Evolutionary conservation across 1,284 basidiomycete species (phyloP).

Genomic region (Coniferiporia weirii): DNA sequence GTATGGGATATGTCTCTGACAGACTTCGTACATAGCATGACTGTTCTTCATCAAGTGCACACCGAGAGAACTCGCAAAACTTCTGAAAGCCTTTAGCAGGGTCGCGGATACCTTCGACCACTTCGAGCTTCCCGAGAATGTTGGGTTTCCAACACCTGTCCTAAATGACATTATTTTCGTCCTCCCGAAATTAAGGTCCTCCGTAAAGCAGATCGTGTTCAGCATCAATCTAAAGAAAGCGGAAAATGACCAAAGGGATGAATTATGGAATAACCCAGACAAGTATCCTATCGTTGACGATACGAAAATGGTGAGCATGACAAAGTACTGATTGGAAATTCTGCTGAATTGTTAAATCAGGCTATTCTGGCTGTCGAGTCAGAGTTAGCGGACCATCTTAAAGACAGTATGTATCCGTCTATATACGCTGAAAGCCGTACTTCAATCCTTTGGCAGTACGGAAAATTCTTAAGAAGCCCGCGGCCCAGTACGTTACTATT

Average conservation of each 20-base stretch:
- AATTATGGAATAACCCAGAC: slow-evolving; percentile 23
- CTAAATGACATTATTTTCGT: slow-evolving; percentile 69
- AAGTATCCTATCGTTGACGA: slow-evolving; percentile 20
- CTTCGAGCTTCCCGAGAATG: slow-evolving; percentile 37
- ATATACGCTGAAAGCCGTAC: background rate
- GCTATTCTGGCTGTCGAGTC: slow-evolving; percentile 58
- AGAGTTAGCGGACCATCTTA: slow-evolving; percentile 76
- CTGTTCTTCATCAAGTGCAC: slow-evolving; percentile 50
- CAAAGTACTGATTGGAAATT: background rate
- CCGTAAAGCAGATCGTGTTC: slow-evolving; percentile 52
- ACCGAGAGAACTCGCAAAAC: slow-evolving; percentile 75
- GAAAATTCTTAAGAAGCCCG: slow-evolving; percentile 68
- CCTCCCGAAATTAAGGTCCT: slow-evolving; percentile 59
- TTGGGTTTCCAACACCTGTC: slow-evolving; percentile 58
- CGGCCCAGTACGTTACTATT: slow-evolving; percentile 69
- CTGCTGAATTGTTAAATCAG: slow-evolving; percentile 28
- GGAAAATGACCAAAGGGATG: slow-evolving; percentile 57
- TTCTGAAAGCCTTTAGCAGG: slow-evolving; percentile 75
- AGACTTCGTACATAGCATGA: background rate
- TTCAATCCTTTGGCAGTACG: slow-evolving; percentile 48
- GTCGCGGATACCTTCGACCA: slow-evolving; percentile 65
- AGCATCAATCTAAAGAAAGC: slow-evolving; percentile 65
- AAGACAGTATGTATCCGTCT: slow-evolving; percentile 43
- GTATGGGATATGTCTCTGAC: slow-evolving; percentile 31
- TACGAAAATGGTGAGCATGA: slow-evolving; percentile 9